Evolutionary conservation across 2,329 filamentous ascomycete genomes (phyloP), one percentile per base, ranked within the genome.

Genomic region (Lasiodiplodia sp.): DNA sequence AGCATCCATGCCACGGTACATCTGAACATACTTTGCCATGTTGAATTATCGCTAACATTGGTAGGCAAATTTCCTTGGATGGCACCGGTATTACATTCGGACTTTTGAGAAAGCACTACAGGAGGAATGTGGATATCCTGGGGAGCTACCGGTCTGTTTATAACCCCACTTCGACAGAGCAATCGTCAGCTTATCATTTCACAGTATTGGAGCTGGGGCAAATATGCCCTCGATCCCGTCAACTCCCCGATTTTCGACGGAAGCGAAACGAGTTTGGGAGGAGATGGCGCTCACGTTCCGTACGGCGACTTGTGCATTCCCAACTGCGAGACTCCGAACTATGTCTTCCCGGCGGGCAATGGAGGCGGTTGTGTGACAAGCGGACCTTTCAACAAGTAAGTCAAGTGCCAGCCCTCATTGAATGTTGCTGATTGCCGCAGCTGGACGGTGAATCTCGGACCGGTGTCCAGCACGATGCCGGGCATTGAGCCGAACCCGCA

Each of bases 211-310:
- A 84, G 87, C 74, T 88, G 85, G 84, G 81, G 81, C 2, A 80
- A 80, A 64, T 83, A 82, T 76, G 78, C 82, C 1, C 70, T 78
- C 3, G 82, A 87, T 28, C 76, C 75, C 1, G 49, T 67, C 69
- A 80, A 82, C 68, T 86, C 85, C 0, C 83, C 85, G 12, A 74
- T 88, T 55, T 88, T 89, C 69, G 85, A 87, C 71, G 87, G 87
- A 57, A 84, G 83, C 70, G 82, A 81, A 25, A 84, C 82, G 60
- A 79, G 81, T 66, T 75, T 79, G 69, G 73, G 82, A 25, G 84
- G 85, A 23, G 83, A 87, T 69, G 85, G 86, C 23, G 76, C 69
- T 3, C 77, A 73, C 58, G 23, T n/a, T 7, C 23, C 28, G 16
- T 31, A 18, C 52, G 52, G 23, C 2, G 14, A 55, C 3, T 10